Percentiles rank a stretch among this genome's conserved stretches.
phyloP scores from a whole-genome alignment of 352 stramenopile genomes.

The Phytophthora podocarpi region DNA sequence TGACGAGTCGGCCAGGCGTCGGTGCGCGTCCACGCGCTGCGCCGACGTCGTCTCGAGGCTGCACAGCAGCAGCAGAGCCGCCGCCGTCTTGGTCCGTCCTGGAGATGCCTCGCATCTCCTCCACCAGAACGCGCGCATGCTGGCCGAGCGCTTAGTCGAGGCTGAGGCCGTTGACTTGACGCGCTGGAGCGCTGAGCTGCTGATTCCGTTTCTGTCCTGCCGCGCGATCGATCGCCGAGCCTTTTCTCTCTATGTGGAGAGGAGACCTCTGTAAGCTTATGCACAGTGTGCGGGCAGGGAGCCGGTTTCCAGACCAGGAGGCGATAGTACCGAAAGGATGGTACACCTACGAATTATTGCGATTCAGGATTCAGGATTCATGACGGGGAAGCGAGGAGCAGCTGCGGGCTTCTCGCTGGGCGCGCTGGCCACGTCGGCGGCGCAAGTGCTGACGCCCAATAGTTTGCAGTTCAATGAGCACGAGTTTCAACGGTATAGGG shows the following conservation, averaged over 20 bases:
- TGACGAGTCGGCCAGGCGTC: conserved; percentile 45
- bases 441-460: conserved; percentile 68
- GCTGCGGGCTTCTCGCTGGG: conserved; percentile 27
- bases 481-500: conserved; percentile 66
- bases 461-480: conserved; percentile 78
- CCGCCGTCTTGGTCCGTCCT: too few relatives aligned
- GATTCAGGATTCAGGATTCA: too few relatives aligned
- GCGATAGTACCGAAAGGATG: neutral
- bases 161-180: conserved; percentile 3
- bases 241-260: neutral
- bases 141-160: neutral
- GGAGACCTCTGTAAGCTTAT: too few relatives aligned
- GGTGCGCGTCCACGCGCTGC: neutral
- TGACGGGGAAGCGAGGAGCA: conserved; percentile 7
- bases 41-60: neutral
- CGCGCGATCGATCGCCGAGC: neutral
- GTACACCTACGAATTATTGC: neutral
- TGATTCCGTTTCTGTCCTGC: too few relatives aligned
- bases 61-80: neutral
- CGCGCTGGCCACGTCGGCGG: conserved; percentile 45
- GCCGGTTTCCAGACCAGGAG: neutral
- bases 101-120: too few relatives aligned
- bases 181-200: too few relatives aligned
- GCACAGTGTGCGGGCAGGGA: neutral
- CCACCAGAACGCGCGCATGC: conserved; percentile 32